These are phyloP conservation scores for Psilocybe mexicana DNA, from an alignment of 1,284 basidiomycete genomes.

Conservation along the genomic window DNA sequence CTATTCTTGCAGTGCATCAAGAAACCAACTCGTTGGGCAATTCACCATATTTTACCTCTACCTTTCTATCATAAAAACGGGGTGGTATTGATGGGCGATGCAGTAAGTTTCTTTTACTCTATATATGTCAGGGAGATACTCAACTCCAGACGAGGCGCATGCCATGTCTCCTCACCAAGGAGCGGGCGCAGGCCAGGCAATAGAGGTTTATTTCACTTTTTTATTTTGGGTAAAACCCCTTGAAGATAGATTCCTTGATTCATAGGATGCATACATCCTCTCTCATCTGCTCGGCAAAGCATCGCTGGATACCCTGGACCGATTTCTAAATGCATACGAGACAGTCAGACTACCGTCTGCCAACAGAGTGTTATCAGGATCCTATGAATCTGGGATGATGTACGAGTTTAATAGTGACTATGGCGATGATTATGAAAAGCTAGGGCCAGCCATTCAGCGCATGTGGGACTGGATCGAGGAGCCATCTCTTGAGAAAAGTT, in stretches of 20 bases:
- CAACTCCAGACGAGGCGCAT: conserved; percentile 31
- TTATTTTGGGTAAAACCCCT: neutral
- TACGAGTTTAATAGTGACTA: conserved; percentile 39
- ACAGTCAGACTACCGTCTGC: conserved; percentile 36
- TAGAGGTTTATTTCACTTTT: conserved; percentile 28
- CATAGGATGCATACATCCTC: conserved; percentile 35
- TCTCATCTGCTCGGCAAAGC: conserved; percentile 28
- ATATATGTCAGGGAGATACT: neutral
- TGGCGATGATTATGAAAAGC: conserved; percentile 32
- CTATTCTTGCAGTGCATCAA: conserved; percentile 33
- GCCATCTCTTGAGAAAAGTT: conserved; percentile 16
- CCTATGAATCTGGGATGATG: conserved; percentile 38
- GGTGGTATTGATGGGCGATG: conserved; percentile 47
- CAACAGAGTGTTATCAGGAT: conserved; percentile 34
- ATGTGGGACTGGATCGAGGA: conserved; percentile 38
- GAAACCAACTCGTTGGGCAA: conserved; percentile 44
- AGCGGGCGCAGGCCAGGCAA: conserved; percentile 38
- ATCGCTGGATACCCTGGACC: conserved; percentile 21
- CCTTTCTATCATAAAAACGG: conserved; percentile 36
- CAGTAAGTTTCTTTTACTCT: conserved; percentile 29
- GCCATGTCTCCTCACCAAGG: conserved; percentile 40
- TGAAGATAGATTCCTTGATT: neutral
- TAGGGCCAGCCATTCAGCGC: conserved; percentile 36
- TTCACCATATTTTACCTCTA: conserved; percentile 40
- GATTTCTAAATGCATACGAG: conserved; percentile 36